Conservation (phyloP, 2,329 filamentous ascomycete species). For the Neonectria magnoliae region DNA sequence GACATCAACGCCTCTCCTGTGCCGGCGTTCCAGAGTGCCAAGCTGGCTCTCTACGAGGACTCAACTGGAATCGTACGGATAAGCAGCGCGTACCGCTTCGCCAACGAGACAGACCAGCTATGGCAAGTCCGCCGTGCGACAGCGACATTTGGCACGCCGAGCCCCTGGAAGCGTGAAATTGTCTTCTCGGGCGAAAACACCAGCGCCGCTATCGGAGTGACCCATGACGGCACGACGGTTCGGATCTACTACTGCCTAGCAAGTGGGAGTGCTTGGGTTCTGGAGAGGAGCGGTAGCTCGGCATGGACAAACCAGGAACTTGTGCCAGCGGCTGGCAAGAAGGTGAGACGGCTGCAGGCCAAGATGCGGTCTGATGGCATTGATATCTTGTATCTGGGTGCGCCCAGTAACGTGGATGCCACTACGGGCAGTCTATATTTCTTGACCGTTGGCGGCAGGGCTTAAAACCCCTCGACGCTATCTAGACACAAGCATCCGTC, state of each 20-base stretch:
- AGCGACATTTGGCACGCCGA: conserved; percentile 21
- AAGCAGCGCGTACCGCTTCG: conserved; percentile 32
- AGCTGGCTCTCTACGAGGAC: conserved; percentile 34
- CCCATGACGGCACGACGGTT: conserved; percentile 28
- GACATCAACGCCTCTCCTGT: conserved; percentile 31
- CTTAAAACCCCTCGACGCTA: neutral
- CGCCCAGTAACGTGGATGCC: conserved; percentile 30
- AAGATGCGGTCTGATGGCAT: conserved; percentile 30
- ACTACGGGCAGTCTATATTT: conserved; percentile 31
- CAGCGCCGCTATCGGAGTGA: conserved; percentile 31
- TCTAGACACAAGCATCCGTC: neutral
- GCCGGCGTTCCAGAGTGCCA: conserved; percentile 34
- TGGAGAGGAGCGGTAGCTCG: conserved; percentile 28
- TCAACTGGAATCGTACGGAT: conserved; percentile 26
- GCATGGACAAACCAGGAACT: conserved; percentile 29
- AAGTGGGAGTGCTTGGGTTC: conserved; percentile 29
- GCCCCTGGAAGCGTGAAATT: conserved; percentile 33
- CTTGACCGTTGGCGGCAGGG: conserved; percentile 17
- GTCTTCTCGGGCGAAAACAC: conserved; percentile 27
- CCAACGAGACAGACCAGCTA: conserved; percentile 23
- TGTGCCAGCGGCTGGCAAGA: conserved; percentile 20
- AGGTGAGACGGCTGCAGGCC: conserved; percentile 29
- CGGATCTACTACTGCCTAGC: conserved; percentile 35
- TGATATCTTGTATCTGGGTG: conserved; percentile 30
- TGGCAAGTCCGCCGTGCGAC: conserved; percentile 34